Conservation (phyloP, 495 filamentous ascomycete genomes). For the Neurospora sublineolata region DNA sequence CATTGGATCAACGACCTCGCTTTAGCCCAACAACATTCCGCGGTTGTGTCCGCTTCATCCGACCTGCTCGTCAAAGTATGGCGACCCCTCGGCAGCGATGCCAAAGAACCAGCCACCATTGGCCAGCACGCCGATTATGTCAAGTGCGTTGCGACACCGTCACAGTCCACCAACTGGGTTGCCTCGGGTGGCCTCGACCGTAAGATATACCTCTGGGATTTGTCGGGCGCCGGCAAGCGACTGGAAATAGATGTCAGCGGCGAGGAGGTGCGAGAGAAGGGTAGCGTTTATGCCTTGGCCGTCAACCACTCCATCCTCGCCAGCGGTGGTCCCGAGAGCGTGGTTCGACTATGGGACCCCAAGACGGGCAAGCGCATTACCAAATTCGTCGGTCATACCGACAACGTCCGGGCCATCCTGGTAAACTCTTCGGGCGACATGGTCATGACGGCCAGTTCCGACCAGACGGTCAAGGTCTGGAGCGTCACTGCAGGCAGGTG, state of each 20-base stretch:
- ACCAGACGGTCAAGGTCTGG: conserved; percentile 97
- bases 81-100: conserved; percentile 68
- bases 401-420: conserved; percentile 83
- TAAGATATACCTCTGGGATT: conserved; percentile 85
- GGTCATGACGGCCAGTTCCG: conserved; percentile 88
- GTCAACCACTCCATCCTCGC: conserved; percentile 66
- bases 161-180: conserved; percentile 65
- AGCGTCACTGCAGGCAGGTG: conserved; percentile 87
- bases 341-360: conserved; percentile 88
- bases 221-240: conserved; percentile 73
- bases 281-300: conserved; percentile 83
- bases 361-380: conserved; percentile 81
- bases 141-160: conserved; percentile 78
- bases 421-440: conserved; percentile 81
- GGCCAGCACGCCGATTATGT: conserved; percentile 94
- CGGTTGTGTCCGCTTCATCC: conserved; percentile 86
- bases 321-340: conserved; percentile 87
- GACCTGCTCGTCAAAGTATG: conserved; percentile 92
- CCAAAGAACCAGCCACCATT: conserved; percentile 63
- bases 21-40: conserved; percentile 70
- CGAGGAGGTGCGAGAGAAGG: conserved; percentile 76
- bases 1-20: conserved; percentile 98
- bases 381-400: conserved; percentile 96
- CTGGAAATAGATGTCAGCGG: conserved; percentile 71
- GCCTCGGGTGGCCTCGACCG: conserved; percentile 93